Evolutionary conservation across 2,329 filamentous ascomycete species (phyloP), one percentile per base, ranked within the genome.

Genomic region (Diaporthe ilicicola): DNA sequence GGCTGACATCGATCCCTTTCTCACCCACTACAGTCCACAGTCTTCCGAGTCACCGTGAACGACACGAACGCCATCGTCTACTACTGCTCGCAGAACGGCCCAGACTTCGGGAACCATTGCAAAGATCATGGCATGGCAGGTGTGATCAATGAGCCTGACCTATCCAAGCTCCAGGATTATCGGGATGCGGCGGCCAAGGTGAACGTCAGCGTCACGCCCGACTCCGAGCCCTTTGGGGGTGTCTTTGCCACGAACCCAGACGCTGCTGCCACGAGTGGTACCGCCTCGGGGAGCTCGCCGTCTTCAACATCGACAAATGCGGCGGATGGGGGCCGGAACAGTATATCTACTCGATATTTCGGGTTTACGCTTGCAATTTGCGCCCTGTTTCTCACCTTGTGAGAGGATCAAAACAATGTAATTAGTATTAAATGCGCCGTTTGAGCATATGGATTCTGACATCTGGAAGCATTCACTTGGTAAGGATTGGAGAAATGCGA

Each of bases 81-180:
- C 77, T 86, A 85, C 79, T 85, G 84, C 78, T 79, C 82, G 2
- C 82, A 85, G 70, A 81, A 72, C 44, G 79, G 76, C 74, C 46
- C 69, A 17, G 51, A 46, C 19, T 65, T 67, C 34, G 65, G 65
- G 0, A 54, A 55, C 42, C 83, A 85, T 77, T 86, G 84, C 76
- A 80, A 83, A 71, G 62, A 34, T 8, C 73, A 66, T 32, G 83
- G 83, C 70, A 85, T 86, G 84, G 80, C 82, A 62, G 83, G 82
- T 42, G 81, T 84, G 53, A 80, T 86, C 74, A 86, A 86, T 74
- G 65, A 71, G 42, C 79, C 82, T 2, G 44, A 69, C 9, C n/a
- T 68, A 13, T 56, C 39, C 37, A 59, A 13, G n/a, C 51, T 76
- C 0, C 62, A 71, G 7, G 46, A 59, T 4, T 76, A 75, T 39